A percentile compares a stretch with the other conserved stretches of the same genome.
These are phyloP conservation scores for Lepidopterella palustris DNA, from an alignment of 495 filamentous ascomycete genomes.

Conservation along the genomic window DNA sequence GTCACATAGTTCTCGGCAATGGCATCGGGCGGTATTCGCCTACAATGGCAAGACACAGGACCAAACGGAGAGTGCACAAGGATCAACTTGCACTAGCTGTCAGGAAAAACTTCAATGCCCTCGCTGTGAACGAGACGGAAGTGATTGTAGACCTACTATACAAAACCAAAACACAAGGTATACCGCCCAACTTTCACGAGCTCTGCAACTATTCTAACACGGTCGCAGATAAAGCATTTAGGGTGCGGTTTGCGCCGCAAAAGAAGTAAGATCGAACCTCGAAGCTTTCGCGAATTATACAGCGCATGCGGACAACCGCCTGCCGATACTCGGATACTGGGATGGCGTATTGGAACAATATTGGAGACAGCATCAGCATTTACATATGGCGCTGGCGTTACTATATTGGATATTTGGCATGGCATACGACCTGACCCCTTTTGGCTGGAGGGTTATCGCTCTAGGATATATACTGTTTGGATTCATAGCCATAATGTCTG, in stretches of 20 bases:
- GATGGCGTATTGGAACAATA: constrained; percentile 1
- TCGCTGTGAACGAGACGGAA: constrained; percentile 79
- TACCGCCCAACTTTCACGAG: constrained; percentile 7
- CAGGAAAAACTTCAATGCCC: constrained; percentile 83
- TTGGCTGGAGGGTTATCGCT: constrained; percentile 1
- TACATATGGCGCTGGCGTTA: constrained; percentile 22
- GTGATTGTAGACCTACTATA: constrained; percentile 83
- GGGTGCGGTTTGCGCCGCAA: constrained; percentile 27
- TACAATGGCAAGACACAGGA: constrained; percentile 60
- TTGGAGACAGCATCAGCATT: constrained; percentile 22
- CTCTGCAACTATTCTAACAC: constrained; percentile 3
- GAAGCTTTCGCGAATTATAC: constrained; percentile 1
- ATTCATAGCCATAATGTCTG: neutral
- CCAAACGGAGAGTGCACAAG: constrained; percentile 60
- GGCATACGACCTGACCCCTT: constrained; percentile 1
- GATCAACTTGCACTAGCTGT: constrained; percentile 75
- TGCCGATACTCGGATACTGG: constrained; percentile 7
- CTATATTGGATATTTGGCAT: neutral
- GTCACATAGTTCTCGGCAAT: constrained; percentile 63
- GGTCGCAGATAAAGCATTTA: constrained; percentile 27
- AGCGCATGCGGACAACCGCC: constrained; percentile 19
- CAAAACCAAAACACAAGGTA: constrained; percentile 62
- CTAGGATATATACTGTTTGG: neutral
- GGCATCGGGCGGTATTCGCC: constrained; percentile 66
- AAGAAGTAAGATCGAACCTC: constrained; percentile 26